These are phyloP conservation scores for Triticum monococcum DNA, from an alignment of 176 grass and related monocot species.

Conservation along the genomic window DNA sequence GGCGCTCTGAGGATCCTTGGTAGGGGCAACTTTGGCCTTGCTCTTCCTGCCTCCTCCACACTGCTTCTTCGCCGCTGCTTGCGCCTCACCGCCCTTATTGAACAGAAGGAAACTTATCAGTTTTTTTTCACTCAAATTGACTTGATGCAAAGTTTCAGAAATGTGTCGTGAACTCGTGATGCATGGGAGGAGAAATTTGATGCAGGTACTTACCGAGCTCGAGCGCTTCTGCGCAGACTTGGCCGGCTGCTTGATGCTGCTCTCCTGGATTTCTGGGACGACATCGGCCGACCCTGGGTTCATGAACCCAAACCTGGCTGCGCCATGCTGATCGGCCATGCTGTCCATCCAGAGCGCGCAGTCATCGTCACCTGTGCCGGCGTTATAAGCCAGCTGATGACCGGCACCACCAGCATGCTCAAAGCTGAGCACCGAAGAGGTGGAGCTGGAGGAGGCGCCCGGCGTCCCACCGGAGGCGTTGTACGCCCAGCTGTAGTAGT, in stretches of 20 bases:
- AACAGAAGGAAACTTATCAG: no score
- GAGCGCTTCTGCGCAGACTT: constrained; percentile 49
- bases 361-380: constrained; percentile 41
- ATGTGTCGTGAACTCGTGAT: no score
- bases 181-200: not conserved
- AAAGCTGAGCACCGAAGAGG: constrained; percentile 88
- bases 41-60: constrained; percentile 53
- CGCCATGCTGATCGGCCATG: constrained; percentile 41
- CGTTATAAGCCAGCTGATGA: not conserved
- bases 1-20: constrained; percentile 68
- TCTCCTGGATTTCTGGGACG: constrained; percentile 26
- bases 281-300: constrained; percentile 31
- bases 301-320: constrained; percentile 39
- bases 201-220: constrained; percentile 12
- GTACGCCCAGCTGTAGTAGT: constrained; percentile 40
- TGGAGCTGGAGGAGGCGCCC: constrained; percentile 52
- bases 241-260: constrained; percentile 27
- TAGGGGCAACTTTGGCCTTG: constrained; percentile 56
- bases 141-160: no score
- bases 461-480: not conserved
- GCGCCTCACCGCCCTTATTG: constrained; percentile 34
- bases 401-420: constrained; percentile 42
- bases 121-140: no score
- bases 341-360: constrained; percentile 69
- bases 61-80: constrained; percentile 70